Conservation (phyloP, 2,329 filamentous ascomycete genomes). For the Colletotrichum sidae region DNA sequence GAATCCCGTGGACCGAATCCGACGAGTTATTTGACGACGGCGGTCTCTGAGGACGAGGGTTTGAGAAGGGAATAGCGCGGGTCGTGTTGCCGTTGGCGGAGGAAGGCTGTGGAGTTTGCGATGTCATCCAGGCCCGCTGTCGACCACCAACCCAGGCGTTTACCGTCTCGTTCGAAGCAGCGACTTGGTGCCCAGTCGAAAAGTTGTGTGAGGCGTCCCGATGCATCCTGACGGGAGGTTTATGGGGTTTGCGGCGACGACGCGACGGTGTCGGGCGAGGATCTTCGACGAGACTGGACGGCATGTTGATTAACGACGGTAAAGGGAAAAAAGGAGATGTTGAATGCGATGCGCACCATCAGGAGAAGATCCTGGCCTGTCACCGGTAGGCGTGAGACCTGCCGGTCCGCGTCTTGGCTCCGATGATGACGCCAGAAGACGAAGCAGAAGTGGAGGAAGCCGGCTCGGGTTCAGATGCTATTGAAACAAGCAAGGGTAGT, state of each 20-base stretch:
- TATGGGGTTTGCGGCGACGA: slow-evolving; percentile 25
- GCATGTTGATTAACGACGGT: slow-evolving; percentile 21
- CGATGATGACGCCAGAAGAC: too few relatives aligned
- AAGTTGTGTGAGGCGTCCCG: slow-evolving; percentile 2
- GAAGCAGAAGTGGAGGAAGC: too few relatives aligned
- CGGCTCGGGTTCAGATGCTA: too few relatives aligned
- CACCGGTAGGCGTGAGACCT: neutral
- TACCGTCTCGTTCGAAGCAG: slow-evolving; percentile 54
- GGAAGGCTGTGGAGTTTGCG: slow-evolving; percentile 6
- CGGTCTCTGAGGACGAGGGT: neutral
- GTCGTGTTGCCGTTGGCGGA: neutral
- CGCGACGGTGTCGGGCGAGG: slow-evolving; percentile 22
- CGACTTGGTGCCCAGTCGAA: slow-evolving; percentile 45
- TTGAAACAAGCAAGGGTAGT: too few relatives aligned
- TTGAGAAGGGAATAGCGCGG: neutral
- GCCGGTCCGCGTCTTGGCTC: too few relatives aligned
- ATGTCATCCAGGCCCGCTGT: slow-evolving; percentile 48
- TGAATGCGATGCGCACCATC: slow-evolving; percentile 27
- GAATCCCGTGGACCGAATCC: neutral
- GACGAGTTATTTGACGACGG: neutral
- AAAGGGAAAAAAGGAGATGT: neutral
- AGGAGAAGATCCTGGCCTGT: slow-evolving; percentile 23
- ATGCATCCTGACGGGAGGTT: slow-evolving; percentile 14
- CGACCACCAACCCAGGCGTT: slow-evolving; percentile 52
- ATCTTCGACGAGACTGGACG: slow-evolving; percentile 33